phyloP scores from a whole-genome alignment of 495 filamentous ascomycete genomes.

The Chaetomium tenue region DNA sequence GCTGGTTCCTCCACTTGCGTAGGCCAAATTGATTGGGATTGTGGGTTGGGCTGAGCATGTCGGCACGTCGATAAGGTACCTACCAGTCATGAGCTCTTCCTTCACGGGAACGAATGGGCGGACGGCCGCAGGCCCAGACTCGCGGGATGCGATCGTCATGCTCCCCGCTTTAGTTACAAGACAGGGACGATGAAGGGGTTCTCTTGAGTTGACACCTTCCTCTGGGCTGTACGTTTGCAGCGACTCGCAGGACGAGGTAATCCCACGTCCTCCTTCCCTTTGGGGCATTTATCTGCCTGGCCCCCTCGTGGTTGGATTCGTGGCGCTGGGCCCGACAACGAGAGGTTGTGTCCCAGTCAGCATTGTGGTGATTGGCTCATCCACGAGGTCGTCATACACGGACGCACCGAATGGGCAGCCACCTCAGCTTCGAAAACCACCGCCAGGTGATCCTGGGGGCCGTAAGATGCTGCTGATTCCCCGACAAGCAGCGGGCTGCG shows the following conservation, averaged over 20 bases:
- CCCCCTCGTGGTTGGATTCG: constrained; percentile 14
- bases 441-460: background rate
- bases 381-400: constrained; percentile 2
- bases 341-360: constrained; percentile 15
- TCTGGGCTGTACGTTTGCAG: background rate
- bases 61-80: background rate
- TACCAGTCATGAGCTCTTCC: background rate
- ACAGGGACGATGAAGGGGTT: background rate
- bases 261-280: background rate
- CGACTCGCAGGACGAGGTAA: background rate
- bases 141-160: background rate
- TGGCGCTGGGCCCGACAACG: constrained; percentile 13
- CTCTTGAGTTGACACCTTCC: background rate
- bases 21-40: background rate
- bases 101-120: background rate
- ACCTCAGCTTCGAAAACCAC: background rate
- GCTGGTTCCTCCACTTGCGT: background rate
- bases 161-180: background rate
- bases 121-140: background rate
- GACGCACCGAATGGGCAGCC: background rate
- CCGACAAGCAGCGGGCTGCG: background rate
- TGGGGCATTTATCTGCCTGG: background rate
- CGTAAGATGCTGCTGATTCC: constrained; percentile 8
- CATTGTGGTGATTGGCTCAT: constrained; percentile 23
- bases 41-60: background rate